Conservation (phyloP, 164 flowering plant genomes). For the Sedum album region DNA sequence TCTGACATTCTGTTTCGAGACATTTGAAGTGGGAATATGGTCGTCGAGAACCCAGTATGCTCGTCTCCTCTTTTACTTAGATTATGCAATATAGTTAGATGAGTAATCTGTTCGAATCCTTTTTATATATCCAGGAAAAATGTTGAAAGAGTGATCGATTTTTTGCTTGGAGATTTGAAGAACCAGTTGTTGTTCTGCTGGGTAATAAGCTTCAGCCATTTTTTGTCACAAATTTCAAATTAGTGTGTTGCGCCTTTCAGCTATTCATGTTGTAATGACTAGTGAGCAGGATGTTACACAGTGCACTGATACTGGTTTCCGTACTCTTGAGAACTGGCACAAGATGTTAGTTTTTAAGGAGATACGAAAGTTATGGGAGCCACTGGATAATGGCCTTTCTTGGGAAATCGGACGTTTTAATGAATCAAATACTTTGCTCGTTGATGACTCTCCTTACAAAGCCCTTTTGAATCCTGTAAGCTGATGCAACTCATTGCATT, state of each 20-base stretch:
- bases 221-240: background rate
- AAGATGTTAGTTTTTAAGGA: constrained; percentile 76
- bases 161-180: constrained; percentile 60
- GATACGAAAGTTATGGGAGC: constrained; percentile 67
- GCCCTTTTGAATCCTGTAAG: constrained; percentile 84
- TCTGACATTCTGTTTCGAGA: constrained; percentile 71
- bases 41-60: constrained; percentile 72
- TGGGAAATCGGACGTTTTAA: constrained; percentile 64
- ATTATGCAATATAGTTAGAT: too few species aligned
- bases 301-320: constrained; percentile 51
- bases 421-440: constrained; percentile 69
- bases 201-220: constrained; percentile 33
- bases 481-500: background rate
- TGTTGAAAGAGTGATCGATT: constrained; percentile 46
- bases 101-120: too few species aligned
- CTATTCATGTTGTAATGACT: background rate
- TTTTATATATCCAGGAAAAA: constrained; percentile 40
- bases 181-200: constrained; percentile 66
- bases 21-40: constrained; percentile 78
- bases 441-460: constrained; percentile 94
- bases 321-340: constrained; percentile 48
- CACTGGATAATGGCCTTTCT: constrained; percentile 42
- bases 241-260: background rate
- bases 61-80: too few species aligned
- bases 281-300: constrained; percentile 59